phyloP scores from a whole-genome alignment of 352 stramenopile genomes.

The Saprolegnia parasitica region DNA sequence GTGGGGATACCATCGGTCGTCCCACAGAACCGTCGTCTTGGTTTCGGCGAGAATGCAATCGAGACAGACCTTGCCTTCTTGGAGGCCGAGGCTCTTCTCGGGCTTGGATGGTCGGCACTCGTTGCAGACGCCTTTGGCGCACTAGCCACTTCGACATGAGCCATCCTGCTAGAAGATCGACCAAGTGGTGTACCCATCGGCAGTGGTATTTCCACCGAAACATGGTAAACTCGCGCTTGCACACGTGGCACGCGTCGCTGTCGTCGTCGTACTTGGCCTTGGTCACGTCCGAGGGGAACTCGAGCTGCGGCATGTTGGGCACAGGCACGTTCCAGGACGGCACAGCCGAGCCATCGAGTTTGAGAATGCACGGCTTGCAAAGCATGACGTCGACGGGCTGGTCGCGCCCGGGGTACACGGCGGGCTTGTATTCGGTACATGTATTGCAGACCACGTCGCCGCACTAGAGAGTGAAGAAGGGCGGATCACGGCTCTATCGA shows the following conservation, averaged over 20 bases:
- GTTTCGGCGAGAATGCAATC: conserved; percentile 1
- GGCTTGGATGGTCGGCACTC: neutral
- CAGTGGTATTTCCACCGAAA: neutral
- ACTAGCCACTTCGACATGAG: neutral
- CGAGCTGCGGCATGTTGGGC: neutral
- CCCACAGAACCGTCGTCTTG: conserved; percentile 8
- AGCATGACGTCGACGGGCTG: neutral
- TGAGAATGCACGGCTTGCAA: neutral
- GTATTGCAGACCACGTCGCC: conserved; percentile 18
- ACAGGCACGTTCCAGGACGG: neutral
- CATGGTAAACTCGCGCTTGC: neutral
- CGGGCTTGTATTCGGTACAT: conserved; percentile 14
- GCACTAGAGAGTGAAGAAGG: neutral
- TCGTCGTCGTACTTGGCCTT: neutral
- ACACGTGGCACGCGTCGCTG: neutral
- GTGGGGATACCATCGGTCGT: conserved; percentile 16
- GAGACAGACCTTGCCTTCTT: conserved; percentile 13
- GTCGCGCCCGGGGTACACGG: neutral
- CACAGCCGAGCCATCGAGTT: neutral
- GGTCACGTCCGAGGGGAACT: neutral
- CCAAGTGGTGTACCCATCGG: neutral
- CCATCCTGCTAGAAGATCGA: neutral
- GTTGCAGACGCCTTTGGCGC: conserved; percentile 12
- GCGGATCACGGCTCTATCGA: neutral
- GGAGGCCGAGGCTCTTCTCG: neutral